Base-by-base conservation (phyloP, 331 rosid species). In the Pyracantha coccinea region DNA sequence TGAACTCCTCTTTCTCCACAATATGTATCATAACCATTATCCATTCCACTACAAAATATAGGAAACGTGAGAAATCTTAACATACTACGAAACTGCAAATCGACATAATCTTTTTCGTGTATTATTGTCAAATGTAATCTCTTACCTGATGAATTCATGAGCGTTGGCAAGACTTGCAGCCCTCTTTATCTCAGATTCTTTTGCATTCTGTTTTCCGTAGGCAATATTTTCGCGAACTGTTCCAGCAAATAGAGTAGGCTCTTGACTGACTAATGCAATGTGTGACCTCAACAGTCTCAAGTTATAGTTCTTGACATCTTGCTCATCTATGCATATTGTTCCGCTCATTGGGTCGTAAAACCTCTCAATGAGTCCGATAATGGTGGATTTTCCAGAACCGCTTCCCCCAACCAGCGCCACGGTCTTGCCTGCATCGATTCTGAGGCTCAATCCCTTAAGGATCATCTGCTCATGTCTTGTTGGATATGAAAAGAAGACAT, bases 1-100 rank as follows among this genome's bases (percentile, higher is more conserved):
- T 95, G 97, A 68, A 83, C 89, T 58, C 99, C 93, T 87, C 99
- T 80, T 78, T 95, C 97, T 44, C 99, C 97, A 38, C 99, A 92
- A 54, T 83, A 63, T 63, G 97, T 90, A 10, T 86, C 83, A 71
- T 89, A 90, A 68, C 96, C 97, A 60, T 82, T 96, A 62, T 85
- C 83, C 96, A 94, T 92, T 70, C 99, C 97, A 69, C 97, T 92
- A 79, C 28, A 77, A 85, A 35, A 11, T 29, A 2, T 8, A 52
- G 44, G 68, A 33, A 50, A 60, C 9, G 9, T 58, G 12, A 11
- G 25, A 32, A 70, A 23, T 41, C 27, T 24, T 44, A 25, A 44
- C 31, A 60, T 17, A 59, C 8, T 57, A 4, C 23, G 71, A 67
- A 67, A 52, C 71, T 67, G 32, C 20, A 38, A n/a, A 19, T 5